A percentile compares a stretch with the other conserved stretches of the same genome.
These are phyloP conservation scores for Zopfochytrium polystomum DNA, from an alignment of 371 early-diverging fungal species.

Conservation along the genomic window DNA sequence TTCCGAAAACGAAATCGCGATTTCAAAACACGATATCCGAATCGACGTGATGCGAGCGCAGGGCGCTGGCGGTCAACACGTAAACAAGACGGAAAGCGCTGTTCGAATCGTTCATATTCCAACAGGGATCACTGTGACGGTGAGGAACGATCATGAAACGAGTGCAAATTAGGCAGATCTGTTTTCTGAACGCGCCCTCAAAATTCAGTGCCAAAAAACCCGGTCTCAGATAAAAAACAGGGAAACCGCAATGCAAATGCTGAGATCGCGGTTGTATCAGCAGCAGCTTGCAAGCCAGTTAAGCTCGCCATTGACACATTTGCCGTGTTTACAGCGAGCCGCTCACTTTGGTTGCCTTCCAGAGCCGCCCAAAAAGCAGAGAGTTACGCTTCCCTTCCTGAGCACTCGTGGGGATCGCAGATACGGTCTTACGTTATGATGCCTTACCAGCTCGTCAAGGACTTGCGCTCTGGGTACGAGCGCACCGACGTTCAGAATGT, in stretches of 20 bases:
- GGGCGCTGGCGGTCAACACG: conserved; percentile 67
- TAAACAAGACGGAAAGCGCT: conserved; percentile 94
- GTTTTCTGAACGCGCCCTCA: too few species aligned
- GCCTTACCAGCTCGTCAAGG: conserved; percentile 53
- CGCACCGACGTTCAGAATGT: conserved; percentile 39
- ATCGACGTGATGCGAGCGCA: conserved; percentile 48
- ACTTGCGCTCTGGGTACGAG: conserved; percentile 41
- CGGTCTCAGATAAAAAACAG: conserved; percentile 88
- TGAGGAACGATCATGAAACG: too few species aligned
- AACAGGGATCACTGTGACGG: conserved; percentile 81
- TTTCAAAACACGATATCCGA: conserved; percentile 40
- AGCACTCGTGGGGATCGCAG: conserved; percentile 49
- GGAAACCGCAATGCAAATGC: conserved; percentile 78
- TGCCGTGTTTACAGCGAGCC: neutral
- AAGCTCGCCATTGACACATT: conserved; percentile 3
- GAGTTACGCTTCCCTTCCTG: conserved; percentile 24
- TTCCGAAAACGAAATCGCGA: conserved; percentile 33
- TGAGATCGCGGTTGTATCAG: conserved; percentile 78
- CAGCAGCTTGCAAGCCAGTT: conserved; percentile 55
- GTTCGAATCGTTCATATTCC: conserved; percentile 92
- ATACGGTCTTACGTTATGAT: conserved; percentile 51
- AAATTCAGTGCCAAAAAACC: conserved; percentile 79
- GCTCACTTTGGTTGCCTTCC: neutral
- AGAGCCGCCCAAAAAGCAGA: conserved; percentile 37
- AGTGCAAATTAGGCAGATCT: too few species aligned